These are phyloP conservation scores for Fusarium keratoplasticum DNA, from an alignment of 2,329 filamentous ascomycete genomes.

Conservation along the genomic window DNA sequence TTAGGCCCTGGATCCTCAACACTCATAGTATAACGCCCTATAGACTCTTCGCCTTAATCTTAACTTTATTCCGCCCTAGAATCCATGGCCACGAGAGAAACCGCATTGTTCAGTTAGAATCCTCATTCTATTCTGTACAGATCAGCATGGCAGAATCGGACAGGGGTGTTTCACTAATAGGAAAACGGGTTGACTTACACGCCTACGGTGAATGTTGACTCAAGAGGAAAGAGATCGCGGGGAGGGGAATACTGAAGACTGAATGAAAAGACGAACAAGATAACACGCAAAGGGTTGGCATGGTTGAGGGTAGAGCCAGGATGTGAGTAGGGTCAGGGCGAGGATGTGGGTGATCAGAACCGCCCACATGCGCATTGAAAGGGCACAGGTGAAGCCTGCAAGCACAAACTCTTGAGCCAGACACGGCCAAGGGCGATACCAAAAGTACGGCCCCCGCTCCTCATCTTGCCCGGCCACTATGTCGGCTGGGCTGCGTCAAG, in stretches of 20 bases:
- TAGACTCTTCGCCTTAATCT: background rate
- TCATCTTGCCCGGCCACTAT: background rate
- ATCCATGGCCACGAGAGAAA: background rate
- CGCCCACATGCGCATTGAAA: background rate
- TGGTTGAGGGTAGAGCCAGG: background rate
- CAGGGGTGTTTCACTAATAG: background rate
- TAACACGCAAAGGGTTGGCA: background rate
- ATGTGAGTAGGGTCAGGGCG: background rate
- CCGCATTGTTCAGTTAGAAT: background rate
- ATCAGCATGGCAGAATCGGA: background rate
- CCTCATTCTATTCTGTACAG: background rate
- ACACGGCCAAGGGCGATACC: background rate
- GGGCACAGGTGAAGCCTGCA: background rate
- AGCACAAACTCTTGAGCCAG: background rate
- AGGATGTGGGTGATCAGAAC: background rate
- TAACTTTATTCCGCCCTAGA: background rate
- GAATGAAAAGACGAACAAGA: background rate
- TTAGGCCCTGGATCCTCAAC: background rate
- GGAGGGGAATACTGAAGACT: too few species aligned
- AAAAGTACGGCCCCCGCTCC: background rate
- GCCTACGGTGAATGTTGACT: background rate
- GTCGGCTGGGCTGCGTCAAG: background rate
- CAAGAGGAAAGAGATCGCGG: background rate
- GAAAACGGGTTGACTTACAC: background rate
- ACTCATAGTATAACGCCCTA: background rate